These are phyloP conservation scores for Penicillium digitatum DNA, from an alignment of 2,329 filamentous ascomycete genomes.

Conservation along the genomic window DNA sequence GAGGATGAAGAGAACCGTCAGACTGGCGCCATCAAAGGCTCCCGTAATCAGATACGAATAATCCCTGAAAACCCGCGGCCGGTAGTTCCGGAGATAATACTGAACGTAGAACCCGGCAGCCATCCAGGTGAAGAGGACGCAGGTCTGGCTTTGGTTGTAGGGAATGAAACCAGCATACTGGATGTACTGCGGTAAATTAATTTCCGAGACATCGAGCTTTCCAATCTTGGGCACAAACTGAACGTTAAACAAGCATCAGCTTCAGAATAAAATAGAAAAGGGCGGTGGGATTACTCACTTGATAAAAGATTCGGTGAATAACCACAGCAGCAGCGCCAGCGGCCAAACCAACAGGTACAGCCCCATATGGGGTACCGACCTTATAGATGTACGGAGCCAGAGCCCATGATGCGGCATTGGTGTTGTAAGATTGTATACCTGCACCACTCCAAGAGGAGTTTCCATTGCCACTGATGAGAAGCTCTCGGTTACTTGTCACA, in stretches of 20 bases:
- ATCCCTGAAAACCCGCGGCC: conserved; percentile 51
- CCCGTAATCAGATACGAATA: conserved; percentile 53
- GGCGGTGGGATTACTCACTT: neutral
- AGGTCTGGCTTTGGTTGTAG: conserved; percentile 55
- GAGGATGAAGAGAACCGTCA: conserved; percentile 50
- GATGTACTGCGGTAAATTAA: conserved; percentile 55
- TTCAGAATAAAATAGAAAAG: neutral
- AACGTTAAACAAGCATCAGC: neutral
- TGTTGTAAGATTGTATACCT: conserved; percentile 44
- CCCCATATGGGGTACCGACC: conserved; percentile 42
- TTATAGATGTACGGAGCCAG: conserved; percentile 54
- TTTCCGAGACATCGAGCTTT: conserved; percentile 40
- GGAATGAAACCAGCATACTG: conserved; percentile 55
- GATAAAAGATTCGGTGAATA: conserved; percentile 14
- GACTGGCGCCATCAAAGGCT: conserved; percentile 52
- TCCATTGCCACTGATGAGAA: conserved; percentile 47
- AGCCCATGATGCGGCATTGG: conserved; percentile 42
- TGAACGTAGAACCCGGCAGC: conserved; percentile 48
- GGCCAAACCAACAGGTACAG: conserved; percentile 49
- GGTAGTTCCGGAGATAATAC: conserved; percentile 53
- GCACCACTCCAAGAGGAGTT: conserved; percentile 54
- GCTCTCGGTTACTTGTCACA: conserved; percentile 47
- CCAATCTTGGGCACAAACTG: conserved; percentile 50
- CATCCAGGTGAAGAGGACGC: conserved; percentile 49
- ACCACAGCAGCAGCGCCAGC: conserved; percentile 39